These are phyloP conservation scores for Salix dunnii DNA, from an alignment of 345 rosid species.

Conservation along the genomic window DNA sequence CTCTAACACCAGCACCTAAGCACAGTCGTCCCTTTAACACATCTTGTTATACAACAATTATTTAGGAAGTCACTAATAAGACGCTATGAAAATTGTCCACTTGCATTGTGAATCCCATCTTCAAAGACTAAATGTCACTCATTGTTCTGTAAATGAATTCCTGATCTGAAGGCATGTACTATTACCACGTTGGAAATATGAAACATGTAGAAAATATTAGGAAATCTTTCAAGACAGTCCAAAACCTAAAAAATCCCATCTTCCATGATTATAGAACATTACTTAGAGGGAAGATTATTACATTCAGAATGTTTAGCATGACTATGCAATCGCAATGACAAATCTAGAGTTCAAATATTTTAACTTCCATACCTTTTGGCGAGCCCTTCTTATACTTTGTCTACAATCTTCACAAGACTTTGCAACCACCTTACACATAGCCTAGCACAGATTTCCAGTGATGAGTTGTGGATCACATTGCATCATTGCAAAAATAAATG, in stretches of 20 bases:
- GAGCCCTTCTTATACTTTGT: conserved; percentile 87
- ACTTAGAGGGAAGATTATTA: not conserved
- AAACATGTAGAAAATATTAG: not conserved
- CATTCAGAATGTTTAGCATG: not conserved
- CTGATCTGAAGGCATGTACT: not conserved
- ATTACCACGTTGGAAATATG: not conserved
- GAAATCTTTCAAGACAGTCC: not conserved
- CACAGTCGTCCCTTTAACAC: too few species aligned
- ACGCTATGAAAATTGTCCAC: not conserved
- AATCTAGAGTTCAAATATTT: not conserved
- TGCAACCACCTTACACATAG: conserved; percentile 79
- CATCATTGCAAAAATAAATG: not conserved
- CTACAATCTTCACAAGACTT: conserved; percentile 87
- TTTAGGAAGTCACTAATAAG: not conserved
- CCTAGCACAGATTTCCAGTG: conserved; percentile 38
- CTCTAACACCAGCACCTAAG: not conserved
- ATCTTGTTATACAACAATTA: not conserved
- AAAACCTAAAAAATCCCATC: not conserved
- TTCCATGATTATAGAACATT: not conserved
- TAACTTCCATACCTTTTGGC: conserved; percentile 64
- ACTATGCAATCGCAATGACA: not conserved
- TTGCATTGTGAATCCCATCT: not conserved
- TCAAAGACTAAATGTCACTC: not conserved
- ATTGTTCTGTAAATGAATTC: not conserved
- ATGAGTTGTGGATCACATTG: not conserved